Percentiles rank a stretch among this genome's conserved stretches.
Evolutionary conservation across 768 basidiomycete genomes (phyloP).

Genomic region (Boletus patriciae): DNA sequence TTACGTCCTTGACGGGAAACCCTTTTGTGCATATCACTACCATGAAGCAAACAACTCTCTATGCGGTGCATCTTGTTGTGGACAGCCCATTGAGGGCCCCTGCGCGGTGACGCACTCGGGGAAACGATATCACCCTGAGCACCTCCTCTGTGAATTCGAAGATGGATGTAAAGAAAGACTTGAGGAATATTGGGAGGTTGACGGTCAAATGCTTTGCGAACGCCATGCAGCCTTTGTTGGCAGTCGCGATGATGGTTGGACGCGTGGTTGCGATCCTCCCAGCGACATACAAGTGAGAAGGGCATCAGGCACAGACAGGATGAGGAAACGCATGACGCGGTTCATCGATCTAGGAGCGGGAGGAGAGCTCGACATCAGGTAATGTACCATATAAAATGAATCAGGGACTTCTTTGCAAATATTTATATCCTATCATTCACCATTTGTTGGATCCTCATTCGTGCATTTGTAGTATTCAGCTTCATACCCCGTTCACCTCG

Average conservation of each 20-base stretch:
- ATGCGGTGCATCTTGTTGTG: constrained; percentile 75
- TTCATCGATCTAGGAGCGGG: constrained; percentile 67
- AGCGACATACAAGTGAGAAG: constrained; percentile 9
- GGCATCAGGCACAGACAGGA: constrained; percentile 39
- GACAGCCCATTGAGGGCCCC: constrained; percentile 89
- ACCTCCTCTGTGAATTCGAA: constrained; percentile 78
- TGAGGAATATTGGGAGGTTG: constrained; percentile 89
- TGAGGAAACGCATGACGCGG: constrained; percentile 75
- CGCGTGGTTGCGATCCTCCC: constrained; percentile 14
- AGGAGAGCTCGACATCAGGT: constrained; percentile 33
- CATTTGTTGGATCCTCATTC: constrained; percentile 18
- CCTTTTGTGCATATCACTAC: constrained; percentile 90
- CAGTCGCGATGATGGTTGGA: constrained; percentile 24
- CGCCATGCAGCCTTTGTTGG: constrained; percentile 54
- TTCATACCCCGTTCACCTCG: constrained; percentile 14
- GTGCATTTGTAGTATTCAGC: constrained; percentile 19
- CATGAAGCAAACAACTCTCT: constrained; percentile 90
- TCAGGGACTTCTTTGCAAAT: constrained; percentile 12
- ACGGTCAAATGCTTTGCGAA: constrained; percentile 84
- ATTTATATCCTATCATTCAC: constrained; percentile 23
- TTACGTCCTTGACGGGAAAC: constrained; percentile 89
- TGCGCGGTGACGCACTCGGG: constrained; percentile 86
- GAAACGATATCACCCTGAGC: constrained; percentile 84
- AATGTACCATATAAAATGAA: constrained; percentile 22
- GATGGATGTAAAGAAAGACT: constrained; percentile 53